Base-by-base conservation (phyloP, 345 rosid species). In the Eucalyptus polyanthemos region DNA sequence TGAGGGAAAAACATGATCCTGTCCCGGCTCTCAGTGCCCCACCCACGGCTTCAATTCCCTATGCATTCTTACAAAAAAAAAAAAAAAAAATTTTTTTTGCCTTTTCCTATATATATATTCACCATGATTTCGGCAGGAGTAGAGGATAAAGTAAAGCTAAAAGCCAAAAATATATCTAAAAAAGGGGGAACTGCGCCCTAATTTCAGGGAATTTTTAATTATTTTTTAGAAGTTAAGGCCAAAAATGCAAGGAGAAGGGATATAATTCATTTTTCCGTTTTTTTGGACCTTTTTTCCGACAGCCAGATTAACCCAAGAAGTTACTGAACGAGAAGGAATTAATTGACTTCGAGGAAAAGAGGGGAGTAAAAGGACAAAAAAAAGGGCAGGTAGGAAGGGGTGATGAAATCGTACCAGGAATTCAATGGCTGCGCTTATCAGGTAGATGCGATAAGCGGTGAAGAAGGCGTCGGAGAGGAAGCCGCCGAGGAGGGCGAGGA, bases 401-500 rank as follows among this genome's bases (percentile, higher is more conserved):
- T 47, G 47, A 58, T 53, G 58, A 45, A 27, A 22, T 49, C 24
- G 89, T 90, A 90, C 91, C 91, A 90, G 91, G 54, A 90, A 88
- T 60, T 90, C 91, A 37, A 90, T 81, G 86, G 72, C 89, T n/a
- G 91, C 89, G 72, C 92, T 90, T 31, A 90, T 88, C 51, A 90
- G 90, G 90, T 76, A 88, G 90, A 88, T 87, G 85, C 29, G 89
- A 51, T 88, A 88, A 80, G 92, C 87, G 58, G 92, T 88, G 92
- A 89, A 80, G 90, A 90, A 95, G 86, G 99, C 95, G 93, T 97
- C 98, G 22, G 97, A 94, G 62, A 97, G 95, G 95, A 94, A 97
- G 53, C 98, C 99, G 88, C 99, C 99, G 86, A 97, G 93, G 51
- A 97, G 97, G 81, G 99, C 93, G 51, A 97, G 94, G 53, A 97